These are phyloP conservation scores for Lotus japonicus DNA, from an alignment of 306 rosid species.

Conservation along the genomic window DNA sequence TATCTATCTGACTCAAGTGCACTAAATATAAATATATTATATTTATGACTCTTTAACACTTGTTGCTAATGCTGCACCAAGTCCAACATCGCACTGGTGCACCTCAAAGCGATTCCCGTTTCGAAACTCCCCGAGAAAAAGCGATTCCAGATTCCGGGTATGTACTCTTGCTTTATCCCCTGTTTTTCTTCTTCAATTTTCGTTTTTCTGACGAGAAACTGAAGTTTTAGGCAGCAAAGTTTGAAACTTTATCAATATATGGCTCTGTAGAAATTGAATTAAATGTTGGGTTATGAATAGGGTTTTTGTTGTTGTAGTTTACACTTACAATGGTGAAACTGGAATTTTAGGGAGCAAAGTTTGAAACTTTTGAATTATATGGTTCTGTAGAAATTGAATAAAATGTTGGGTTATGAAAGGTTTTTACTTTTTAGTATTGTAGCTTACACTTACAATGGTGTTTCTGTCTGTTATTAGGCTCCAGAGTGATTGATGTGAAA, in stretches of 20 bases:
- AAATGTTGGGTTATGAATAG: background rate
- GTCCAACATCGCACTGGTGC: too few relatives aligned
- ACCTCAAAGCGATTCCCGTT: too few relatives aligned
- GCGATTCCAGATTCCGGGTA: too few relatives aligned
- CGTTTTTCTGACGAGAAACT: background rate
- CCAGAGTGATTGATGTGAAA: slow-evolving; percentile 2
- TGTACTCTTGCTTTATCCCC: too few relatives aligned
- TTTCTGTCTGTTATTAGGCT: background rate
- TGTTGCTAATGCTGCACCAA: too few relatives aligned
- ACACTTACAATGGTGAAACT: background rate
- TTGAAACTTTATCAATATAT: slow-evolving; percentile 9
- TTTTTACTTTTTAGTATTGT: slow-evolving; percentile 16
- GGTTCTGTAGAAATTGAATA: background rate
- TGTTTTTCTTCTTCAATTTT: background rate
- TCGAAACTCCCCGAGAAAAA: too few relatives aligned
- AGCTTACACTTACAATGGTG: background rate
- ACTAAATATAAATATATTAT: too few relatives aligned
- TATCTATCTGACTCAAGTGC: too few relatives aligned
- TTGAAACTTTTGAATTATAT: slow-evolving; percentile 9
- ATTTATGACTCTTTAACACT: too few relatives aligned
- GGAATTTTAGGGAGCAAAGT: background rate
- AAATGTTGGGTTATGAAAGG: background rate
- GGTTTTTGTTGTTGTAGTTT: slow-evolving; percentile 8
- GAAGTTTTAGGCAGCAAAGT: background rate
- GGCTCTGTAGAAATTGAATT: background rate